phyloP scores from a whole-genome alignment of 192 early-diverging fungal genomes.

The Coemansia sp. region DNA sequence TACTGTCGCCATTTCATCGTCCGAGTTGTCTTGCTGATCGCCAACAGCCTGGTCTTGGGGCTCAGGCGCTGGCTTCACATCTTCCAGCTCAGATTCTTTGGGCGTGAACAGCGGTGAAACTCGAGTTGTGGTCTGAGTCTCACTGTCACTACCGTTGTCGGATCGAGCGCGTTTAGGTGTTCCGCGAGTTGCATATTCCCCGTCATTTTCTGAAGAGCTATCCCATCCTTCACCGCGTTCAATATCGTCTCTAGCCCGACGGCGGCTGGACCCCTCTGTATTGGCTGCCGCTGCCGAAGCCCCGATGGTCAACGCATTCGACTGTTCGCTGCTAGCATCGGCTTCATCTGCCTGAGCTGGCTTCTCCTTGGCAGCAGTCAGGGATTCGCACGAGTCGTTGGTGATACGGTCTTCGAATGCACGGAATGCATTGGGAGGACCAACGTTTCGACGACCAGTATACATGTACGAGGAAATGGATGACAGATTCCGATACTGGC shows the following conservation, averaged over 20 bases:
- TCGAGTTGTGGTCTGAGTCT: neutral
- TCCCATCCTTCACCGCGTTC: constrained; percentile 11
- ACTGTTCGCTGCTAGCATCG: neutral
- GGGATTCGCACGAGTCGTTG: constrained; percentile 29
- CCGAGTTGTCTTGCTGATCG: neutral
- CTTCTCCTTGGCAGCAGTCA: constrained; percentile 8
- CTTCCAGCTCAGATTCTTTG: neutral
- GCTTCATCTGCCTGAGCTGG: neutral
- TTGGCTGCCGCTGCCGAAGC: neutral
- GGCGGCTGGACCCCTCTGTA: neutral
- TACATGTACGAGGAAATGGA: constrained; percentile 36
- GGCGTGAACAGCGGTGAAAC: constrained; percentile 5
- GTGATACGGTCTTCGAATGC: constrained; percentile 39
- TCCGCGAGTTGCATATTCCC: constrained; percentile 2
- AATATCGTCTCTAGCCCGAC: neutral
- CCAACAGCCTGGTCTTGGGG: neutral
- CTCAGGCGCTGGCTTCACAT: neutral
- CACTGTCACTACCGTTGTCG: constrained; percentile 35
- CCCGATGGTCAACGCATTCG: neutral
- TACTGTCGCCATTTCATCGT: constrained; percentile 36
- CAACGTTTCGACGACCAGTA: constrained; percentile 12
- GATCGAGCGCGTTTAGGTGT: constrained; percentile 44
- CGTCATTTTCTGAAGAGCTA: constrained; percentile 16
- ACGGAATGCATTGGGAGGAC: constrained; percentile 25
- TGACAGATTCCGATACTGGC: constrained; percentile 31